Base-by-base conservation (phyloP, 2,329 filamentous ascomycete genomes). In the Ceratocystis colombiana region DNA sequence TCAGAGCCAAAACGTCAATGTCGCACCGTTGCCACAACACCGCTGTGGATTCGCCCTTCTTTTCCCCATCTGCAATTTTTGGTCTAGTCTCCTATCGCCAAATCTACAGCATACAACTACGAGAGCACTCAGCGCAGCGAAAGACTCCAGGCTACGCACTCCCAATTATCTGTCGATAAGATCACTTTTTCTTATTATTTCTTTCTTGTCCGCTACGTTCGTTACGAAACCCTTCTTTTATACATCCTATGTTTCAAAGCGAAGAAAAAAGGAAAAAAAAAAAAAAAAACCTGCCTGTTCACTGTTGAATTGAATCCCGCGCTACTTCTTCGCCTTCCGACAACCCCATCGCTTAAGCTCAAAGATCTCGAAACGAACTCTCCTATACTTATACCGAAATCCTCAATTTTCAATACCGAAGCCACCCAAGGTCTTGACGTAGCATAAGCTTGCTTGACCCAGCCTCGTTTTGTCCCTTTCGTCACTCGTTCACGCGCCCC, bases 41-140 rank as follows among this genome's bases (percentile, higher is more conserved):
- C 25, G 53, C 53, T 57, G 53, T 22, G 25, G 53, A 57, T 57
- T 57, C 30, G 53, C 53, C 22, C 53, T 57, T 57, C 53, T 30
- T 57, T 57, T 57, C 22, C 22, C 53, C 17, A 17, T 57, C 8
- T 22, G 46, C 46, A 50, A 50, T 22, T 50, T 20, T 50, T n/a
- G 46, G 17, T 2, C 17, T 22, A 50, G 46, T 25, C 46, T 12
- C 46, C 46, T 20, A 50, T 50, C n/a, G n/a, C 46, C 46, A 50
- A 41, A 50, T 50, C 46, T 50, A 22, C 46, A 25, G 46, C 46
- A 10, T 5, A 50, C 46, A 50, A 20, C 46, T 20, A 5, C 46
- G 46, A 50, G 46, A 50, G 5, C 20, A 20, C 46, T 10, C 20
- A 20, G 3, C 46, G 17, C 7, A 20, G 3, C 46, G 17, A 50